Evolutionary conservation across 2,329 filamentous ascomycete species (phyloP), one percentile per base, ranked within the genome.

Genomic region (Grosmannia huntii): DNA sequence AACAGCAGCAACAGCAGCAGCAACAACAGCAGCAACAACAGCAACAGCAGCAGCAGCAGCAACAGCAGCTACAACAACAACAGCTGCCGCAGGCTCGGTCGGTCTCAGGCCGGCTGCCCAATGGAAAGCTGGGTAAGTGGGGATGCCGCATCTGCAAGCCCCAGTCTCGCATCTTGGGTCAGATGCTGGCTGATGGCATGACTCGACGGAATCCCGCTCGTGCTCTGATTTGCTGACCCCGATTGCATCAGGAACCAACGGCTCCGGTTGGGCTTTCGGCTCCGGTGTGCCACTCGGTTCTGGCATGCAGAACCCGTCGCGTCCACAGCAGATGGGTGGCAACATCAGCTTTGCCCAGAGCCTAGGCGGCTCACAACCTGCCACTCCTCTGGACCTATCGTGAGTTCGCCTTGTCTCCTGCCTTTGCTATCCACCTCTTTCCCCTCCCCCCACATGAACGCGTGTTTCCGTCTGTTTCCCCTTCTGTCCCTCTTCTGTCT

Each of bases 341-440:
- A 83, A 79, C 68, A 73, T 83, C 60, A 86, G 82, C 69, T 86
- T 86, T 70, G 82, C 83, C 54, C 83, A 86, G 68, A 85, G 81
- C 67, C 72, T 86, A 66, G 78, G 77, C 66, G 80, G 80, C 62
- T 84, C 82, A 59, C 82, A 84, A 70, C 77, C 80, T 64, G 73
- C 79, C 64, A 82, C 82, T 62, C 77, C 82, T 49, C 71, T 86
- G 60, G 83, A 86, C 68, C 73, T 81, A 59, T 83, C 82, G 83
- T 86, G 80, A 72, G 83, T 84, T 64, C 9, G 28, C 44, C 46
- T 9, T 33, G 1, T 54, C 14, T 53, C 58, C 44, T 51, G 10
- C 28, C 31, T 33, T 25, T 31, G 46, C 25, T 48, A 10, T 49
- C 54, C n/a, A 5, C n/a, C 23, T 36, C n/a, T 41, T 41, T 5